Evolutionary conservation across 257 asterid species (phyloP).

Genomic region (Solanum piurae): DNA sequence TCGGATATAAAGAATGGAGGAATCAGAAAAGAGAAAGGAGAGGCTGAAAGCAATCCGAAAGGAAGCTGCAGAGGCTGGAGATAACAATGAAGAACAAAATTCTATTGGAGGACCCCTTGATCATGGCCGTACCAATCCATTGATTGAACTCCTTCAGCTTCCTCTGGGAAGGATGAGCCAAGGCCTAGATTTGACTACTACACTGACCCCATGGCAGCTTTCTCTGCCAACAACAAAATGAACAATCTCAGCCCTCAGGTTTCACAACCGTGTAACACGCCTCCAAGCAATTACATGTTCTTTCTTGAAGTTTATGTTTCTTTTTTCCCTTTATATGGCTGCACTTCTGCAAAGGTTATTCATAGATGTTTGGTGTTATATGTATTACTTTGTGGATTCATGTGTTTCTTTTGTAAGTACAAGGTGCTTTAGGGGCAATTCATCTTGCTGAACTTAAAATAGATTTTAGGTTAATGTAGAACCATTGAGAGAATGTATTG

Average conservation of each 20-base stretch:
- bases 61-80: slow-evolving; percentile 42
- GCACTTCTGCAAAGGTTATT: neutral
- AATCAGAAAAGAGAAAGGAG: slow-evolving; percentile 64
- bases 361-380: neutral
- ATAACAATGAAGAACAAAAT: slow-evolving; percentile 3
- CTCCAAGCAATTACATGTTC: slow-evolving; percentile 47
- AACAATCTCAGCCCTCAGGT: slow-evolving; percentile 24
- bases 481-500: neutral
- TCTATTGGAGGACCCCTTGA: slow-evolving; percentile 15
- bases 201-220: slow-evolving; percentile 78
- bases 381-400: neutral
- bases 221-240: slow-evolving; percentile 19
- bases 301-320: neutral
- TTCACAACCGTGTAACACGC: slow-evolving; percentile 26
- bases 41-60: slow-evolving; percentile 61
- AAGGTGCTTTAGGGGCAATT: neutral
- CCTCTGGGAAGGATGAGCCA: slow-evolving; percentile 11
- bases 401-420: neutral
- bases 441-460: neutral
- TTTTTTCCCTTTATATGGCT: neutral
- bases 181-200: slow-evolving; percentile 64
- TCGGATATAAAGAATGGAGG: slow-evolving; percentile 43
- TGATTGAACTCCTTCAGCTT: slow-evolving; percentile 28
- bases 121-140: slow-evolving; percentile 55
- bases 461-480: neutral